These are phyloP conservation scores for Russula compacta DNA, from an alignment of 768 basidiomycete genomes.

Conservation along the genomic window DNA sequence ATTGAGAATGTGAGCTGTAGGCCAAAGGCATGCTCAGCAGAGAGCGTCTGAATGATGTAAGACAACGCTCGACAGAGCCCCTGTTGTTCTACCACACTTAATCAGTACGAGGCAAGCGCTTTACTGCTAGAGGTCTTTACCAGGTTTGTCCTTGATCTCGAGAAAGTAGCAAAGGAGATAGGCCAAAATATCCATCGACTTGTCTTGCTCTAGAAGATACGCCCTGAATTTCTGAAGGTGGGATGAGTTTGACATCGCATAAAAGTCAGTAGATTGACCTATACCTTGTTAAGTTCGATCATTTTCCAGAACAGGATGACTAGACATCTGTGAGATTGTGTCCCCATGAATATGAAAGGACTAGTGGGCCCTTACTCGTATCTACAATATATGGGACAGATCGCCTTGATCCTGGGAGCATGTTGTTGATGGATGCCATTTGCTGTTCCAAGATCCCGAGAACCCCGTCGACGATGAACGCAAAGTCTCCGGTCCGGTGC, in stretches of 20 bases:
- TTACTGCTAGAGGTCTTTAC: constrained; percentile 36
- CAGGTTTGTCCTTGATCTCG: constrained; percentile 89
- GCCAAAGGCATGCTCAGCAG: constrained; percentile 76
- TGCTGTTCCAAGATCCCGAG: constrained; percentile 63
- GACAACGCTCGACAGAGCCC: constrained; percentile 83
- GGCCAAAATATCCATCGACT: constrained; percentile 64
- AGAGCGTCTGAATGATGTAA: constrained; percentile 86
- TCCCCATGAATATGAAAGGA: not conserved
- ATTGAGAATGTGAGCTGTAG: constrained; percentile 55
- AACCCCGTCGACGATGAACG: constrained; percentile 73
- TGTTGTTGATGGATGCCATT: constrained; percentile 58
- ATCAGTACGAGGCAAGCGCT: not conserved
- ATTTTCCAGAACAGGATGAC: constrained; percentile 86
- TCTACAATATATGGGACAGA: constrained; percentile 78
- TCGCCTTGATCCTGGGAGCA: constrained; percentile 80
- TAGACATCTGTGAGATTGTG: constrained; percentile 23
- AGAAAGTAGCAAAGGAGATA: constrained; percentile 75
- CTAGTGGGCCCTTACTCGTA: constrained; percentile 43
- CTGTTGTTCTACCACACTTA: constrained; percentile 59
- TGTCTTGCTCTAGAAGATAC: constrained; percentile 75
- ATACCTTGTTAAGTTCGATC: constrained; percentile 85
- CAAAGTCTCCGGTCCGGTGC: constrained; percentile 88
- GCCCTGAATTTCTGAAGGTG: constrained; percentile 72
- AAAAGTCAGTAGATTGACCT: not conserved
- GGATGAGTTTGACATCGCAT: not conserved